Percentiles rank a stretch among this genome's conserved stretches.
phyloP scores from a whole-genome alignment of 2,329 filamentous ascomycete genomes.

The Colletotrichum cuscutae region DNA sequence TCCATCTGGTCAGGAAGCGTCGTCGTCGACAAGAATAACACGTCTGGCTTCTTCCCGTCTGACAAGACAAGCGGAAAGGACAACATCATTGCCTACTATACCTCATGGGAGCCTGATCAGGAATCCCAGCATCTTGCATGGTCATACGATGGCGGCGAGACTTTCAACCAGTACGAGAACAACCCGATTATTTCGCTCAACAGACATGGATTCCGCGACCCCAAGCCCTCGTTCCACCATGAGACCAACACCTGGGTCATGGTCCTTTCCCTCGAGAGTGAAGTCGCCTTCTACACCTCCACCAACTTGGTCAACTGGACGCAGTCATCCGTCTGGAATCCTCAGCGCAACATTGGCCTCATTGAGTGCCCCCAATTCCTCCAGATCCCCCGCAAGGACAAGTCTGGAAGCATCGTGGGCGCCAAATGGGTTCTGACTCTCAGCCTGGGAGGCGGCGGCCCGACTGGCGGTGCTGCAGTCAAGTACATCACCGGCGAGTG shows the following conservation, averaged over 20 bases:
- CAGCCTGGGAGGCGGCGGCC: conserved; percentile 27
- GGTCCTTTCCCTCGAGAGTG: conserved; percentile 66
- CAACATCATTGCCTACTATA: conserved; percentile 63
- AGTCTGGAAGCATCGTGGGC: conserved; percentile 48
- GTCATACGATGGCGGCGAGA: conserved; percentile 69
- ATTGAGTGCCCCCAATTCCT: conserved; percentile 50
- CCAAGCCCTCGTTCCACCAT: conserved; percentile 70
- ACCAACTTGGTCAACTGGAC: conserved; percentile 69
- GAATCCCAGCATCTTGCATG: conserved; percentile 72
- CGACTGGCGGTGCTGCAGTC: conserved; percentile 28
- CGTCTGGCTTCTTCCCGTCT: conserved; percentile 71
- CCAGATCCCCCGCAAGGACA: conserved; percentile 55
- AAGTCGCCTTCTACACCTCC: conserved; percentile 70
- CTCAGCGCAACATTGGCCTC: conserved; percentile 52
- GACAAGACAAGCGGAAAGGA: conserved; percentile 60
- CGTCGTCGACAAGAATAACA: conserved; percentile 72
- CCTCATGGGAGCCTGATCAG: conserved; percentile 47
- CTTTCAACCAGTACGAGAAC: conserved; percentile 65
- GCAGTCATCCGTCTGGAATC: conserved; percentile 29
- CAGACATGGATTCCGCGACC: conserved; percentile 70
- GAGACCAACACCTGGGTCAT: conserved; percentile 63
- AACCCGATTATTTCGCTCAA: conserved; percentile 70
- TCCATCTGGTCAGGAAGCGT: conserved; percentile 65
- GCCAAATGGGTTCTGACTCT: conserved; percentile 34
- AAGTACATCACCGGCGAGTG: conserved; percentile 34